phyloP scores from a whole-genome alignment of 768 basidiomycete genomes.

The Tulasnella sp. region DNA sequence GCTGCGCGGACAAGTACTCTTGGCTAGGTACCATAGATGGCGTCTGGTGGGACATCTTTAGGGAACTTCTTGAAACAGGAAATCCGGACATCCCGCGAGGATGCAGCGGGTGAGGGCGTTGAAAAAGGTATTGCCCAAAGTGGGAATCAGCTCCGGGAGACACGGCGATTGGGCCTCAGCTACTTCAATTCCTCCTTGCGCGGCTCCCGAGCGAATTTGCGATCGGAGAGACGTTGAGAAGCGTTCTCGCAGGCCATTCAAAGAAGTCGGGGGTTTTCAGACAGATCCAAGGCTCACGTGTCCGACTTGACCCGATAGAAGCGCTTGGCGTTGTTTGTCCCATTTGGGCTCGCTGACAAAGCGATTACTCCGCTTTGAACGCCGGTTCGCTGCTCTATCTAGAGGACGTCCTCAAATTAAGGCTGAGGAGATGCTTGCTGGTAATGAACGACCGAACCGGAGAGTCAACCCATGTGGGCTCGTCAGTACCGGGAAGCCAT shows the following conservation, averaged over 20 bases:
- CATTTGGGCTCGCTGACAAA: too few species aligned
- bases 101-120: neutral
- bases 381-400: neutral
- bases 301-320: neutral
- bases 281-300: neutral
- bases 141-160: neutral
- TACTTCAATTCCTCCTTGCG: neutral
- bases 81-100: neutral
- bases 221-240: neutral
- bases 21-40: neutral
- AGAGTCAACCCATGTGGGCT: neutral
- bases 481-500: neutral
- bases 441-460: too few species aligned
- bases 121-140: neutral
- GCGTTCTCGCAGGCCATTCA: neutral
- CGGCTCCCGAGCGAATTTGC: neutral
- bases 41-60: neutral
- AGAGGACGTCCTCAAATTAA: neutral
- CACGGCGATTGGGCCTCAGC: neutral
- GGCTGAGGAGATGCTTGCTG: too few species aligned
- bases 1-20: neutral
- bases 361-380: neutral
- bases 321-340: neutral
- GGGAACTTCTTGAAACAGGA: conserved; percentile 3
- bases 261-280: neutral